A percentile compares a stretch with the other conserved stretches of the same genome.
phyloP scores from a whole-genome alignment of 1,139 yeast species.

The Pichia kudriavzevii region DNA sequence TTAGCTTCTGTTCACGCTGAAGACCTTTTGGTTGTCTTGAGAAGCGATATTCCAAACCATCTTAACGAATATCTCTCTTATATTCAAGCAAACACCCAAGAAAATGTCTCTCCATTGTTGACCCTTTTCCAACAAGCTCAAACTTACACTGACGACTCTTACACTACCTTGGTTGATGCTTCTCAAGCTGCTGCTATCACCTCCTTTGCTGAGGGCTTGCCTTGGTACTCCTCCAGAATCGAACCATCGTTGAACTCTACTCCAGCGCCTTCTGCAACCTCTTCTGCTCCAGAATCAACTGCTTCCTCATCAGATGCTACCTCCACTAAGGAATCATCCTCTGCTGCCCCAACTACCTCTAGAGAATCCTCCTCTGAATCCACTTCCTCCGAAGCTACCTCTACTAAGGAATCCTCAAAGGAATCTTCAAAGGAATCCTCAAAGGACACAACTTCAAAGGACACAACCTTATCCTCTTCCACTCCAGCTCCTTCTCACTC shows the following conservation, averaged over 20 bases:
- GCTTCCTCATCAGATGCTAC: constrained; percentile 20
- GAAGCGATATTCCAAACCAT: constrained; percentile 27
- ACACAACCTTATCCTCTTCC: constrained; percentile 15
- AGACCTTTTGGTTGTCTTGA: constrained; percentile 24
- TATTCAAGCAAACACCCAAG: constrained; percentile 19
- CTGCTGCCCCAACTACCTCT: constrained; percentile 13
- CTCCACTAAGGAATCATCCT: constrained; percentile 12
- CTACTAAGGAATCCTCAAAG: constrained; percentile 18
- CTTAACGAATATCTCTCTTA: constrained; percentile 27
- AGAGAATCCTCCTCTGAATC: constrained; percentile 8
- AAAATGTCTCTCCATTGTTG: constrained; percentile 28
- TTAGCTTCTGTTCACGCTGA: constrained; percentile 20
- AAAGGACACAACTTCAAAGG: too few relatives aligned
- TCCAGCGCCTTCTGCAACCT: constrained; percentile 19
- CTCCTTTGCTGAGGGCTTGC: constrained; percentile 33
- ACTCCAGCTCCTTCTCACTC: constrained; percentile 8
- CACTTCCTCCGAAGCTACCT: constrained; percentile 17
- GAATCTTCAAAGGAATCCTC: constrained; percentile 19
- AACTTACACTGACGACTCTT: constrained; percentile 37
- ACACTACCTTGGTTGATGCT: constrained; percentile 31
- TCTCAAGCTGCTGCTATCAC: constrained; percentile 25
- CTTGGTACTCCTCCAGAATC: constrained; percentile 39
- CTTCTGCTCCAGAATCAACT: constrained; percentile 19
- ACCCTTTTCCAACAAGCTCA: constrained; percentile 28
- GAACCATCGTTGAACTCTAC: constrained; percentile 21